These are phyloP conservation scores for Aspergillus aculeatinus DNA, from an alignment of 2,329 filamentous ascomycete genomes.

Conservation along the genomic window DNA sequence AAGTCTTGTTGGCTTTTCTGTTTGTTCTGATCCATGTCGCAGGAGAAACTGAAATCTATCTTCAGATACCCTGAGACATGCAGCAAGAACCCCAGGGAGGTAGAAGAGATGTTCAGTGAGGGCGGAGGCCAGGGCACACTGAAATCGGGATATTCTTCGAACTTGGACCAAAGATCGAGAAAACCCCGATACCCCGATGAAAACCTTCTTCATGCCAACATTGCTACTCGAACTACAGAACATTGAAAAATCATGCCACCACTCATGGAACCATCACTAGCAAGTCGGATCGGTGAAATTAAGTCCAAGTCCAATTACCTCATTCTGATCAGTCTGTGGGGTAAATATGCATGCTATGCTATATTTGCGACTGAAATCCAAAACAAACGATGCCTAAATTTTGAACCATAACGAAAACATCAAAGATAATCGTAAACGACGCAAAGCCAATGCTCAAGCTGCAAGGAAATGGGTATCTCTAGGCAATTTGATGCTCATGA, in stretches of 20 bases:
- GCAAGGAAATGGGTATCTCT: slow-evolving; percentile 13
- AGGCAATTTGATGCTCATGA: slow-evolving; percentile 12
- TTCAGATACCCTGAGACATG: slow-evolving; percentile 40
- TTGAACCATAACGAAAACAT: background rate
- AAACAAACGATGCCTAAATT: background rate
- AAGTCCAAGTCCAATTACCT: background rate
- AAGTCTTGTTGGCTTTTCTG: slow-evolving; percentile 36
- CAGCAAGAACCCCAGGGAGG: slow-evolving; percentile 35
- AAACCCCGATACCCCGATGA: slow-evolving; percentile 18
- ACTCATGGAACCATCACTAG: background rate
- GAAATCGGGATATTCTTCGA: slow-evolving; percentile 29
- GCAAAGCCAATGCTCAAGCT: background rate
- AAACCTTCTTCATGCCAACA: too few relatives aligned
- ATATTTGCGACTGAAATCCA: slow-evolving; percentile 6
- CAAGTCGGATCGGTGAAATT: background rate
- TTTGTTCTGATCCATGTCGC: slow-evolving; percentile 40
- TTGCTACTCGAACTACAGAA: too few relatives aligned
- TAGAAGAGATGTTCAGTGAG: slow-evolving; percentile 31
- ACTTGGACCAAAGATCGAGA: slow-evolving; percentile 30
- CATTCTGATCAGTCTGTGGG: slow-evolving; percentile 4
- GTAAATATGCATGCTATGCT: background rate
- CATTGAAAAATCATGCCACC: background rate
- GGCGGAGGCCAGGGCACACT: slow-evolving; percentile 34
- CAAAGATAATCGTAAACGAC: background rate
- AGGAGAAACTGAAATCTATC: slow-evolving; percentile 44